Base-by-base conservation (phyloP, 805 yeast genomes). In the Monosporozyma yasuniensis region DNA sequence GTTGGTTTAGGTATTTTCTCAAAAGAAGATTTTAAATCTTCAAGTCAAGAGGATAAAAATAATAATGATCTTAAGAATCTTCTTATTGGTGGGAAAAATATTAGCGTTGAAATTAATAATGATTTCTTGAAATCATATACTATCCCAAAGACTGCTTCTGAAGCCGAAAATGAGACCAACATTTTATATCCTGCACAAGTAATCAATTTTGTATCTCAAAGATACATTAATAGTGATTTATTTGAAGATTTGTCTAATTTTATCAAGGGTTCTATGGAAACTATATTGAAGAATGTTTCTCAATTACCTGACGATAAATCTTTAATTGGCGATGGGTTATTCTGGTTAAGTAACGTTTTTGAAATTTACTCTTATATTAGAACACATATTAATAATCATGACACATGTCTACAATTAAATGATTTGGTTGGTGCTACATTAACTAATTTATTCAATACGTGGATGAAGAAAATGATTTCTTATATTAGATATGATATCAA, bases 71-170 rank as follows among this genome's bases (percentile, higher is more conserved):
- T 85, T 49, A 84, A 79, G 75, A 74, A 76, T 56, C 71, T 82
- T 57, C 72, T 84, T 52, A 79, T 83, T 59, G 85, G 84, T 58
- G 79, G 90, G 3, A 77, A 78, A 51, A 73, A 76, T 48, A 71
- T 90, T 54, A 89, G 85, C 64, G 75, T 79, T 52, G 96, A 90
- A 66, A 84, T 87, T 45, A 83, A 87, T 37, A 89, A 83, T 56
- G 95, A 95, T 4, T 73, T 93, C 52, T 73, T 91, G 61, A 84
- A 81, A 71, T 87, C 87, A 11, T 74, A 90, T 64, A 83, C 80
- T 67, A 79, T 90, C 49, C 97, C 98, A 41, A 79, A 81, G 30
- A 84, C 93, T n/a, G 83, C 87, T 50, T 85, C 83, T 47, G 88
- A 87, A 61, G 97, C 90, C 63, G 93, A 89, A 5, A 73, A 89